Evolutionary conservation across 139 green algal genomes (phyloP).

Genomic region (Chlamydomonas eustigma): DNA sequence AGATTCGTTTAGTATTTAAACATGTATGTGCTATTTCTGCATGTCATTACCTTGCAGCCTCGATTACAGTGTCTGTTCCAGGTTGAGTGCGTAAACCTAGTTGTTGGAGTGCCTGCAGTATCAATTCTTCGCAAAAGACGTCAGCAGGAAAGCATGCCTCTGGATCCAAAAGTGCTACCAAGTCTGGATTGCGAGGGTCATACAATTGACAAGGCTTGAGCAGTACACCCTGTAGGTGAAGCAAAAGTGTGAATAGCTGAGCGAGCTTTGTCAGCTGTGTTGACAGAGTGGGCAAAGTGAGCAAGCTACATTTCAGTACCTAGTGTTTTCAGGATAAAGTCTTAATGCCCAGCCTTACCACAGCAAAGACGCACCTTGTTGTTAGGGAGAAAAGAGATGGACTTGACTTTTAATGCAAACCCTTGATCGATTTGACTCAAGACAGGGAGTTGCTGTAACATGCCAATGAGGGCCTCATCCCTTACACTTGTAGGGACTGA

Average conservation of each 20-base stretch:
- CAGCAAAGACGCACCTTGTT: no score
- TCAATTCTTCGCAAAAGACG: background rate
- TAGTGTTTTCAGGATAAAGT: no score
- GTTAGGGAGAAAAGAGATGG: background rate
- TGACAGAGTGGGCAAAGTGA: no score
- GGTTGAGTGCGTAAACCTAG: slow-evolving; percentile 53
- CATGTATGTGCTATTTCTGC: no score
- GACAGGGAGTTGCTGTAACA: slow-evolving; percentile 5
- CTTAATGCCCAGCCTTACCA: no score
- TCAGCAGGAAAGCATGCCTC: slow-evolving; percentile 43
- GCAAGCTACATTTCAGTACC: no score
- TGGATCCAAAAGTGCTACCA: slow-evolving; percentile 56
- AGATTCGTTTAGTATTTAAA: no score
- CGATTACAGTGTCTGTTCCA: slow-evolving; percentile 44
- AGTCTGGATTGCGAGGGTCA: slow-evolving; percentile 60
- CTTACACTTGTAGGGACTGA: background rate
- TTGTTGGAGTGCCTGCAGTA: slow-evolving; percentile 41
- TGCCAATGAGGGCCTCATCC: slow-evolving; percentile 18
- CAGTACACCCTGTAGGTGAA: slow-evolving; percentile 37
- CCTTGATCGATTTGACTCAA: background rate
- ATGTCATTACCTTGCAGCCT: slow-evolving; percentile 45
- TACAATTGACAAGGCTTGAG: slow-evolving; percentile 48
- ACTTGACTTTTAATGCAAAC: background rate
- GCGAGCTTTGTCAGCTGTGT: no score
- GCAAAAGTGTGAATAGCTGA: no score